Percentiles rank a stretch among this genome's conserved stretches.
Evolutionary conservation across 257 asterid genomes (phyloP).

Genomic region (Solanum peruvianum): DNA sequence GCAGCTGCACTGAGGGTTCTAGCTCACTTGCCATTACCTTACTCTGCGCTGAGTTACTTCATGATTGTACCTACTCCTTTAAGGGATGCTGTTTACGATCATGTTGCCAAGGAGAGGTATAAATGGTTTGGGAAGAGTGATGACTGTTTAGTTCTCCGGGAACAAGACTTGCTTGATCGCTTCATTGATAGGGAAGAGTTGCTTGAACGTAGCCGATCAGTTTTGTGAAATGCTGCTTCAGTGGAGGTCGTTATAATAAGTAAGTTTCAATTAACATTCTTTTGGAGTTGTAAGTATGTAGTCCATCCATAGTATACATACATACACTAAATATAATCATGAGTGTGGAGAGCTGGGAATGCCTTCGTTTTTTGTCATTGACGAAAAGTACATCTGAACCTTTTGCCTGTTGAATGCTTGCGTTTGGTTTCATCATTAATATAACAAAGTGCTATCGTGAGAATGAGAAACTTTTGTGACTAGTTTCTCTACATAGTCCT

Average conservation of each 20-base stretch:
- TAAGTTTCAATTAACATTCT: background rate
- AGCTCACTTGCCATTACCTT: slow-evolving; percentile 75
- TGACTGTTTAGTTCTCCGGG: slow-evolving; percentile 69
- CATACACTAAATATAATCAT: background rate
- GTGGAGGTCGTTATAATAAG: background rate
- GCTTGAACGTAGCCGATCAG: slow-evolving; percentile 32
- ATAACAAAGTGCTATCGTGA: background rate
- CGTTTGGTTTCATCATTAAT: background rate
- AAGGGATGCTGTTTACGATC: slow-evolving; percentile 74
- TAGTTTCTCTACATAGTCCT: background rate
- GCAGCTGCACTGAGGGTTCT: slow-evolving; percentile 82
- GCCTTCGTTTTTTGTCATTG: background rate
- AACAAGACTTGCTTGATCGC: slow-evolving; percentile 74
- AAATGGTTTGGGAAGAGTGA: slow-evolving; percentile 70
- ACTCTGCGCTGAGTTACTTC: slow-evolving; percentile 47
- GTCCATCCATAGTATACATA: background rate
- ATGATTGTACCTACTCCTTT: slow-evolving; percentile 63
- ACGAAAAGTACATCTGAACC: background rate
- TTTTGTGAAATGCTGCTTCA: background rate
- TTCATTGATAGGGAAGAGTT: slow-evolving; percentile 81
- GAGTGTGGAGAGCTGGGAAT: background rate
- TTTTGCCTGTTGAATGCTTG: background rate
- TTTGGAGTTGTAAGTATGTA: background rate
- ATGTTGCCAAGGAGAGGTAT: slow-evolving; percentile 60
- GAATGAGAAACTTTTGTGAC: background rate